Conservation (phyloP, 306 rosid species). For the Cucumis hystrix region DNA sequence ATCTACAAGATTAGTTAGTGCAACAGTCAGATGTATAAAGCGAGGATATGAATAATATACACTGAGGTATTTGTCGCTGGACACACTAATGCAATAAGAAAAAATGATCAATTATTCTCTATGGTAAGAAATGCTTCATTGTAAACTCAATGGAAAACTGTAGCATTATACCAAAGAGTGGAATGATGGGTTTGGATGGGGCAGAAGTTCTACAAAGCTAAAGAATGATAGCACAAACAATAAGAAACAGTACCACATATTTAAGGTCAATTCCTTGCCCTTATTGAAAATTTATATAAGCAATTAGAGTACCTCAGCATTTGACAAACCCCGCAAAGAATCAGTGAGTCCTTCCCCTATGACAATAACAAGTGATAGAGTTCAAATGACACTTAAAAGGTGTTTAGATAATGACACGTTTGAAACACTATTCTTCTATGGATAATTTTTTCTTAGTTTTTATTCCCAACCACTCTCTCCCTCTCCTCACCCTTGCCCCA, state of each 20-base stretch:
- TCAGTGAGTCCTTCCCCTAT: constrained; percentile 91
- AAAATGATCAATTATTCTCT: background rate
- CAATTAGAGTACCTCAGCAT: constrained; percentile 46
- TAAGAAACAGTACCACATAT: background rate
- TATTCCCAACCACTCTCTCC: too few species aligned
- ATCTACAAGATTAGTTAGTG: constrained; percentile 36
- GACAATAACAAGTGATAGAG: constrained; percentile 11
- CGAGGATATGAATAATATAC: background rate
- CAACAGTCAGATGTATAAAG: background rate
- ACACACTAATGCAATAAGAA: background rate
- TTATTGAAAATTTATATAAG: background rate
- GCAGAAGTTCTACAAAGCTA: background rate
- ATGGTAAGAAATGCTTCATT: background rate
- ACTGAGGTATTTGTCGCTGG: background rate
- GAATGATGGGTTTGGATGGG: background rate
- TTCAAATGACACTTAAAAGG: background rate
- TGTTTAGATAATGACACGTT: background rate
- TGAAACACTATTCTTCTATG: background rate
- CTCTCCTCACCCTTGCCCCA: too few species aligned
- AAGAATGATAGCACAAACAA: background rate
- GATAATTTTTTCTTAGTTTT: background rate
- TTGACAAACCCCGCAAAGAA: constrained; percentile 65
- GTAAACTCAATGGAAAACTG: background rate
- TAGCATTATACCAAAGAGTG: background rate
- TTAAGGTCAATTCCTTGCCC: background rate